These are phyloP conservation scores for Colletotrichum horii DNA, from an alignment of 2,329 filamentous ascomycete species.

Conservation along the genomic window DNA sequence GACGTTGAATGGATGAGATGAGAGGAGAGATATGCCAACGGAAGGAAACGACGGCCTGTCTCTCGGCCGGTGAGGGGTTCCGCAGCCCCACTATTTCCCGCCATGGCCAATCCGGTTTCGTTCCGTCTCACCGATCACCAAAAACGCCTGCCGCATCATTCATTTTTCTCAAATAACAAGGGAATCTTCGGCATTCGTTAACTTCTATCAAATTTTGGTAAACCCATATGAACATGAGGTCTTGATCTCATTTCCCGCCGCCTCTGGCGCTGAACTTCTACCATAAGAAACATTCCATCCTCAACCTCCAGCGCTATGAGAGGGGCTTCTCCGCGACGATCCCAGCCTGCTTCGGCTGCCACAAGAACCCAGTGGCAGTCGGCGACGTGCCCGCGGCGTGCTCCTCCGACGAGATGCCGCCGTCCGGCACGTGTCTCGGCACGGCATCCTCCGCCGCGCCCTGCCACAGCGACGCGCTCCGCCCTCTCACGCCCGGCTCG, in stretches of 20 bases:
- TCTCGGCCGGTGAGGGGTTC: not conserved
- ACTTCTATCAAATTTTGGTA: not conserved
- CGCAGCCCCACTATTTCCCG: not conserved
- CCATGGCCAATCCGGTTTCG: not conserved
- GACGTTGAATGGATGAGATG: not conserved
- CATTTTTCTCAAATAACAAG: not conserved
- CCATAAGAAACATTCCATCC: not conserved
- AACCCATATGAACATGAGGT: not conserved
- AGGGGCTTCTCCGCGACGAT: not conserved
- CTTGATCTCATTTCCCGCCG: not conserved
- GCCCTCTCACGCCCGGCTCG: not conserved
- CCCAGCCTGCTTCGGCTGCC: conserved; percentile 4
- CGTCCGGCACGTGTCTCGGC: conserved; percentile 1
- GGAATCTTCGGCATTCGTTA: not conserved
- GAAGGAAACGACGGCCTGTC: not conserved
- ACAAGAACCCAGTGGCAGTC: not conserved
- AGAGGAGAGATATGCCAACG: not conserved
- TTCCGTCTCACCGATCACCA: not conserved
- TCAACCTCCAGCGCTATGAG: not conserved
- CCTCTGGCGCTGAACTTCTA: not conserved
- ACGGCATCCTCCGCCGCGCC: not conserved
- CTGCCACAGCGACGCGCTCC: conserved; percentile 12
- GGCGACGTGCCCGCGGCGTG: not conserved
- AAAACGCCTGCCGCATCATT: not conserved
- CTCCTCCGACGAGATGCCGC: not conserved